Evolutionary conservation across 495 filamentous ascomycete genomes (phyloP).

Genomic region (Aspergillus ellipticus): DNA sequence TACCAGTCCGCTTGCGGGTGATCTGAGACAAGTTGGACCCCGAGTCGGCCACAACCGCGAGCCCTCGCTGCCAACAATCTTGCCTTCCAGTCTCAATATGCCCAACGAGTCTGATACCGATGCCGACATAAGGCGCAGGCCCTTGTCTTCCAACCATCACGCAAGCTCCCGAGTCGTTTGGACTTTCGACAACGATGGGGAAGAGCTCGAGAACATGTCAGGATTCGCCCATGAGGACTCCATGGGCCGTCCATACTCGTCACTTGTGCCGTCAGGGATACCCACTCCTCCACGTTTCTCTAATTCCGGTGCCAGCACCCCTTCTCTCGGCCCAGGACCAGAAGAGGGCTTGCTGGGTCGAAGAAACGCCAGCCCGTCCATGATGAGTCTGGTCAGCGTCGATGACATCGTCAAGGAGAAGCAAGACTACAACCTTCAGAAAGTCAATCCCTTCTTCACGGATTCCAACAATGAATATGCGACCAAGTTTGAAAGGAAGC

Average conservation of each 20-base stretch:
- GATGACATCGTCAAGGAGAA: conserved; percentile 55
- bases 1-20: conserved; percentile 23
- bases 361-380: conserved; percentile 18
- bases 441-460: conserved; percentile 67
- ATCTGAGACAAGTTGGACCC: neutral
- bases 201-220: conserved; percentile 10
- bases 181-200: conserved; percentile 24
- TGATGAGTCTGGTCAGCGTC: conserved; percentile 33
- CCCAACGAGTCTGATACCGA: conserved; percentile 32
- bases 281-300: neutral
- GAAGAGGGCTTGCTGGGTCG: neutral
- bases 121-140: conserved; percentile 34
- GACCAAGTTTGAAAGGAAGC: conserved; percentile 53
- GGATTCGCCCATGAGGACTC: neutral
- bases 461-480: conserved; percentile 61
- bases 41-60: neutral
- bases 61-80: neutral
- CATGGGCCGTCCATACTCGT: neutral
- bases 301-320: neutral
- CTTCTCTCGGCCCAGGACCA: conserved; percentile 26
- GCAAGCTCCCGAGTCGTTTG: neutral
- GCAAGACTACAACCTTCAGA: conserved; percentile 60
- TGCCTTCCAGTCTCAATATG: neutral
- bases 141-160: conserved; percentile 3
- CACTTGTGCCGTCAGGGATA: neutral